Percentiles rank a stretch among this genome's conserved stretches.
Evolutionary conservation across 2,329 filamentous ascomycete species (phyloP).

Genomic region (Colletotrichum australisinense): DNA sequence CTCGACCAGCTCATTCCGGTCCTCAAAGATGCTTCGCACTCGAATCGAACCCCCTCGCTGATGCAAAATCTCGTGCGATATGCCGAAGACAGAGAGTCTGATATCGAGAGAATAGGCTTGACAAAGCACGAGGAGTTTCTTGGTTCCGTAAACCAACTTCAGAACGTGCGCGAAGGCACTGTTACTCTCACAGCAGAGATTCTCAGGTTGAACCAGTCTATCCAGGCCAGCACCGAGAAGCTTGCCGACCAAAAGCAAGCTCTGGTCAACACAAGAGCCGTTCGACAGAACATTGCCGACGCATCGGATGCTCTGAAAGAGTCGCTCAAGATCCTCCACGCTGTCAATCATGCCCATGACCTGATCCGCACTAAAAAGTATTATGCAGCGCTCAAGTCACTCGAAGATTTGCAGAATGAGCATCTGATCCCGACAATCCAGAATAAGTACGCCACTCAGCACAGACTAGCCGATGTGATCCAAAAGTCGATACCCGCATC

Average conservation of each 20-base stretch:
- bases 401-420: slow-evolving; percentile 96
- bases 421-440: slow-evolving; percentile 80
- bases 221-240: slow-evolving; percentile 94
- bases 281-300: slow-evolving; percentile 96
- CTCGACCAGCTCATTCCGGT: slow-evolving; percentile 95
- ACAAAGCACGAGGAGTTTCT: slow-evolving; percentile 98
- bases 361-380: slow-evolving; percentile 93
- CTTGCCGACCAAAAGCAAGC: slow-evolving; percentile 94
- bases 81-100: slow-evolving; percentile 85
- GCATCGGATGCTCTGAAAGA: slow-evolving; percentile 89
- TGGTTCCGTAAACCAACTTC: slow-evolving; percentile 91
- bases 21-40: slow-evolving; percentile 87
- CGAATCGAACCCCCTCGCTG: slow-evolving; percentile 78
- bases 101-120: slow-evolving; percentile 94
- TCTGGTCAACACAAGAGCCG: slow-evolving; percentile 89
- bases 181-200: slow-evolving; percentile 92
- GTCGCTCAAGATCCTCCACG: slow-evolving; percentile 89
- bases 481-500: slow-evolving; percentile 95
- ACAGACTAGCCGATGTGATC: slow-evolving; percentile 94
- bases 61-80: slow-evolving; percentile 84
- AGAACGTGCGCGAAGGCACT: slow-evolving; percentile 90
- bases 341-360: slow-evolving; percentile 95
- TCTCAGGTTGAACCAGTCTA: slow-evolving; percentile 90
- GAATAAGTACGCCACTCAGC: slow-evolving; percentile 90
- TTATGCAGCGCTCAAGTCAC: slow-evolving; percentile 90